Evolutionary conservation across 768 basidiomycete genomes (phyloP).

Genomic region (Naganishia vishniacii): DNA sequence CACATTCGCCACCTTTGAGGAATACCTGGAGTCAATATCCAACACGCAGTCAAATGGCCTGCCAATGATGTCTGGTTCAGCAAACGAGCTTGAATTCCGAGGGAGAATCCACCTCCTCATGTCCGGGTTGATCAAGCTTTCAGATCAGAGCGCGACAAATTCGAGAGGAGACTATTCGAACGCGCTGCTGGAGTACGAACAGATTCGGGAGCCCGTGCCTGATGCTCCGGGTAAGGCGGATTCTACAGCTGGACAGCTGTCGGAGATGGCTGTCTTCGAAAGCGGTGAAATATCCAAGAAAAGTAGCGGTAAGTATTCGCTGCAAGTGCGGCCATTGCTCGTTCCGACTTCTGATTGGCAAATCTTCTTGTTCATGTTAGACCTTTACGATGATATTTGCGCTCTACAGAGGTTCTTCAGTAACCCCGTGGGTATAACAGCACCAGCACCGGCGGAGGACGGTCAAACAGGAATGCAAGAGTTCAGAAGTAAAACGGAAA

Average conservation of each 20-base stretch:
- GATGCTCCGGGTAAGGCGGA: neutral
- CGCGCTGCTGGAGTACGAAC: neutral
- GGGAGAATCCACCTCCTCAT: constrained; percentile 16
- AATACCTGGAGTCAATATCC: constrained; percentile 3
- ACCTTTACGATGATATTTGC: neutral
- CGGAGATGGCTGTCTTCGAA: neutral
- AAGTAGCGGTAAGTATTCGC: neutral
- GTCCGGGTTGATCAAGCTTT: constrained; percentile 5
- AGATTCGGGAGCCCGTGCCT: neutral
- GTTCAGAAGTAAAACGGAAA: neutral
- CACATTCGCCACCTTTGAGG: constrained; percentile 6
- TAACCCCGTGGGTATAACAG: neutral
- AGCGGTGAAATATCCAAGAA: neutral
- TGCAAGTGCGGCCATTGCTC: neutral
- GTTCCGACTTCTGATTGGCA: too few relatives aligned
- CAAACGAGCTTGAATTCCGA: constrained; percentile 11
- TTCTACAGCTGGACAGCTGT: too few relatives aligned
- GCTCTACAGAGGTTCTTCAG: constrained; percentile 6
- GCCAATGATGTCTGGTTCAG: neutral
- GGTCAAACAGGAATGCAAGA: constrained; percentile 2
- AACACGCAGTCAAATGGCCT: neutral
- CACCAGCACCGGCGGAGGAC: neutral
- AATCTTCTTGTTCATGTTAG: neutral
- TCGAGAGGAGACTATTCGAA: constrained; percentile 4
- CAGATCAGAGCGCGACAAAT: constrained; percentile 14